Percentiles rank a stretch among this genome's conserved stretches.
phyloP scores from a whole-genome alignment of 139 green algal species.

The Chlamydomonas eustigma region DNA sequence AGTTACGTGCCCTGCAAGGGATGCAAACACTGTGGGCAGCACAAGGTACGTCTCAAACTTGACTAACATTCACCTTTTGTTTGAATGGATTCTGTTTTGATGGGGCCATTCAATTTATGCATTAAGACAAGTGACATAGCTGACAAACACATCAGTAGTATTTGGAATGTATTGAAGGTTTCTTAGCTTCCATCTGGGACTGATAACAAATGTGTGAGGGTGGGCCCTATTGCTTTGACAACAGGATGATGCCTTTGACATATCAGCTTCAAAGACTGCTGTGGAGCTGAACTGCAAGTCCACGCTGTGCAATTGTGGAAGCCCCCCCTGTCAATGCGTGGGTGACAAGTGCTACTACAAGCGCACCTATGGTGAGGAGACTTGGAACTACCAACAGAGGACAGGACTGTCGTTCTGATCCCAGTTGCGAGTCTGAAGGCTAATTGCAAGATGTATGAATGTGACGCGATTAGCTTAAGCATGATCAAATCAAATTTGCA shows the following conservation, averaged over 20 bases:
- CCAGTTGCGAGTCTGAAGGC: neutral
- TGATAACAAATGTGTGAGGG: no score
- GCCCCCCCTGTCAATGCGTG: conserved; percentile 56
- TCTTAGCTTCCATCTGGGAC: no score
- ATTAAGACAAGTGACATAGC: no score
- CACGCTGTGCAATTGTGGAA: conserved; percentile 67
- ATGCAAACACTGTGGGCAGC: conserved; percentile 36
- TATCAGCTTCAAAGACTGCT: conserved; percentile 44
- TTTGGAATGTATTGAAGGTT: no score
- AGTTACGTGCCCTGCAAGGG: conserved; percentile 87
- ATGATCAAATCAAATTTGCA: no score
- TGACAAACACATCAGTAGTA: no score
- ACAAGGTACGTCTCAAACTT: conserved; percentile 6
- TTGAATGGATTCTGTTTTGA: no score
- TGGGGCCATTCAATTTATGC: no score
- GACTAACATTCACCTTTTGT: no score
- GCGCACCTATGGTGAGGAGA: conserved; percentile 68
- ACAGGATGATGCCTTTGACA: conserved; percentile 69
- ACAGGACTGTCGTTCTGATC: conserved; percentile 9
- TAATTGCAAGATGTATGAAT: no score
- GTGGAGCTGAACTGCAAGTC: conserved; percentile 53
- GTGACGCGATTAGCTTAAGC: no score
- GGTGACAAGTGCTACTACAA: conserved; percentile 72
- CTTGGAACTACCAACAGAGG: neutral
- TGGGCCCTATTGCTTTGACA: neutral